Evolutionary conservation across 306 rosid species (phyloP).

Genomic region (Trichosanthes cucumerina): DNA sequence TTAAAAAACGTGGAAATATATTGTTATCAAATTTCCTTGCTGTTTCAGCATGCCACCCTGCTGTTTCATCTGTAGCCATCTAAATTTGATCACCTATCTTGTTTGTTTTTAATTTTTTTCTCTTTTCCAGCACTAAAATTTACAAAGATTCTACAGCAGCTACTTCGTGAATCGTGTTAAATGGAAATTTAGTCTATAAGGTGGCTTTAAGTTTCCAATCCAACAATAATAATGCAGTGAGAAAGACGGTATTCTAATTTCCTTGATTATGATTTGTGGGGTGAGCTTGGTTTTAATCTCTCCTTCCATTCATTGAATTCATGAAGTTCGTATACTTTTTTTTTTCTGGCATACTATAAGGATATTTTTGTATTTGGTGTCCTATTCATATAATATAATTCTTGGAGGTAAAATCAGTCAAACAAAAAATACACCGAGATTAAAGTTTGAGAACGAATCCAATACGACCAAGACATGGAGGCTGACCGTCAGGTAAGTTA

Average conservation of each 20-base stretch:
- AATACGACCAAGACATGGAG: no score
- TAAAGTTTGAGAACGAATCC: no score
- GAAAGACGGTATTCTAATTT: neutral
- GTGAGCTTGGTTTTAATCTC: neutral
- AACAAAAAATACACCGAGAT: no score
- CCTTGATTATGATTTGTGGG: neutral
- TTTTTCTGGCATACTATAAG: no score
- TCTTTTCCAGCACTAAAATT: neutral
- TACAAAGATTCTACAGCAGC: neutral
- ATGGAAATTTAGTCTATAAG: neutral
- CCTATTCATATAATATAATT: no score
- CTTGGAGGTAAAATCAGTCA: no score
- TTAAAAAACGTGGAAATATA: no score
- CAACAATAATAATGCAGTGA: neutral
- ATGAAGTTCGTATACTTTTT: neutral
- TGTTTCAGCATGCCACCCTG: neutral
- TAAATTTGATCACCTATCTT: neutral
- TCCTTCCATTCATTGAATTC: neutral
- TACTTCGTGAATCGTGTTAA: neutral
- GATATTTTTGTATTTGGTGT: no score
- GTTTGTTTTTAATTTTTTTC: neutral
- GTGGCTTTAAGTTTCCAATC: neutral
- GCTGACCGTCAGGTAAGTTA: no score
- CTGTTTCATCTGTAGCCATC: neutral
- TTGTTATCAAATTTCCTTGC: neutral